Conservation (phyloP, 345 rosid genomes). For the Linum trigynum region DNA sequence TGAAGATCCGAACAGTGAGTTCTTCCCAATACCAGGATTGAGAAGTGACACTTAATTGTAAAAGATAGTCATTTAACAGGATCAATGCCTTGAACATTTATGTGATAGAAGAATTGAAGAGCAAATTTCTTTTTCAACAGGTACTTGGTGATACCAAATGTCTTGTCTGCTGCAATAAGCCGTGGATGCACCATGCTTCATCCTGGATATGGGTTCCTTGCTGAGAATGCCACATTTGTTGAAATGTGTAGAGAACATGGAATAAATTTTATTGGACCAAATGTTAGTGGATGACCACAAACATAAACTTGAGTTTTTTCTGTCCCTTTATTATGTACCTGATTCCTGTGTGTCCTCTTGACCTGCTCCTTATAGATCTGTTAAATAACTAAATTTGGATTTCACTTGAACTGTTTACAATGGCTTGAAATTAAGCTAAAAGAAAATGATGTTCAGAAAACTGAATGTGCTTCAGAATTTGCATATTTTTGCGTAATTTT, state of each 20-base stretch:
- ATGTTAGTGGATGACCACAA: conserved; percentile 39
- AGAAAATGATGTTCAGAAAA: no score
- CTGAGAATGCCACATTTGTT: conserved; percentile 91
- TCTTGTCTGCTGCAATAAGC: conserved; percentile 86
- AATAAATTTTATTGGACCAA: conserved; percentile 94
- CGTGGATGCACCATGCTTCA: conserved; percentile 90
- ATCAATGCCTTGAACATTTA: not conserved
- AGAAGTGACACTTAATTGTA: not conserved
- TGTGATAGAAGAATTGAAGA: no score
- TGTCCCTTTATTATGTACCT: not conserved
- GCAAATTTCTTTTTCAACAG: conserved; percentile 25
- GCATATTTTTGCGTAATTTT: no score
- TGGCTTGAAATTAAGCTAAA: no score
- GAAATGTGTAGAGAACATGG: conserved; percentile 96
- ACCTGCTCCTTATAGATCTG: no score
- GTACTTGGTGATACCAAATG: conserved; percentile 80
- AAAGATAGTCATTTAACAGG: not conserved
- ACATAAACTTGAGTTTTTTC: not conserved
- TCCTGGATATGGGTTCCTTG: conserved; percentile 98
- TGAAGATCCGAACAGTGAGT: not conserved
- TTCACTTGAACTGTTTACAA: no score
- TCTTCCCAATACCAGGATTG: not conserved
- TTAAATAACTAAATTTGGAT: no score
- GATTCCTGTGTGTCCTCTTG: no score
- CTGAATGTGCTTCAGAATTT: no score